Percentiles rank a stretch among this genome's conserved stretches.
Conservation (phyloP, 306 rosid genomes). For the Echinosophora koreensis region DNA sequence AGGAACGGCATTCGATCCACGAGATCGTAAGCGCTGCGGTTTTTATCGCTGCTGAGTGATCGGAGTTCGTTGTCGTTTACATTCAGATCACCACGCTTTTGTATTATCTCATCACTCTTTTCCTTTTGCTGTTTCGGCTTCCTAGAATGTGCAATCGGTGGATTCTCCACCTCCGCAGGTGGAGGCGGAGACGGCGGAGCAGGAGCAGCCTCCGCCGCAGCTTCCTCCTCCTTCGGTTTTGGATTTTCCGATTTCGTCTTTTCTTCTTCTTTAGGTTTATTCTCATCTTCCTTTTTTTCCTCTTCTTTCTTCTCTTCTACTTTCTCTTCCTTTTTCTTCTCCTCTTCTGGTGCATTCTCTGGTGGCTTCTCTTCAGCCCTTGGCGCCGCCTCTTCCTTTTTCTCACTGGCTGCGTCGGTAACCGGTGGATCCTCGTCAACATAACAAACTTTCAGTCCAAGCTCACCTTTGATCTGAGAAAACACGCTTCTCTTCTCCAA, state of each 20-base stretch:
- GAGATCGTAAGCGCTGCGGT: constrained; percentile 67
- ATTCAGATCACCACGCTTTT: constrained; percentile 42
- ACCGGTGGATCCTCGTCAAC: constrained; percentile 70
- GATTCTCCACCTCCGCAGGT: constrained; percentile 48
- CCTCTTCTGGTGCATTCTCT: constrained; percentile 43
- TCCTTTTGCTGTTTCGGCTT: constrained; percentile 47
- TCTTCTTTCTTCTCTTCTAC: constrained; percentile 50
- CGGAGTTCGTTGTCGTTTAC: constrained; percentile 64
- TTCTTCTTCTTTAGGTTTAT: constrained; percentile 45
- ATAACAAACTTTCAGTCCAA: constrained; percentile 70
- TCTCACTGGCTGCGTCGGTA: constrained; percentile 30
- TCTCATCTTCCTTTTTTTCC: constrained; percentile 51
- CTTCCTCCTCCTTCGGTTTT: constrained; percentile 45
- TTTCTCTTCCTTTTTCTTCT: constrained; percentile 42
- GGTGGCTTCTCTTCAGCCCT: constrained; percentile 48
- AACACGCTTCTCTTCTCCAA: constrained; percentile 90
- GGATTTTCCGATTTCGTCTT: constrained; percentile 6
- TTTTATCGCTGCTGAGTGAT: constrained; percentile 59
- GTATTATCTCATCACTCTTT: constrained; percentile 17
- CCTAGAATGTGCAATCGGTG: constrained; percentile 54
- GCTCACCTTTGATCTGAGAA: constrained; percentile 87
- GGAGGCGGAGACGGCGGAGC: not conserved
- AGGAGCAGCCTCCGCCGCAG: constrained; percentile 25
- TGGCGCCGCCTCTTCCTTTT: constrained; percentile 38
- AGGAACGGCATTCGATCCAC: constrained; percentile 83